Percentiles rank a stretch among this genome's conserved stretches.
Conservation (phyloP, 495 filamentous ascomycete species). For the Xylaria scruposa region DNA sequence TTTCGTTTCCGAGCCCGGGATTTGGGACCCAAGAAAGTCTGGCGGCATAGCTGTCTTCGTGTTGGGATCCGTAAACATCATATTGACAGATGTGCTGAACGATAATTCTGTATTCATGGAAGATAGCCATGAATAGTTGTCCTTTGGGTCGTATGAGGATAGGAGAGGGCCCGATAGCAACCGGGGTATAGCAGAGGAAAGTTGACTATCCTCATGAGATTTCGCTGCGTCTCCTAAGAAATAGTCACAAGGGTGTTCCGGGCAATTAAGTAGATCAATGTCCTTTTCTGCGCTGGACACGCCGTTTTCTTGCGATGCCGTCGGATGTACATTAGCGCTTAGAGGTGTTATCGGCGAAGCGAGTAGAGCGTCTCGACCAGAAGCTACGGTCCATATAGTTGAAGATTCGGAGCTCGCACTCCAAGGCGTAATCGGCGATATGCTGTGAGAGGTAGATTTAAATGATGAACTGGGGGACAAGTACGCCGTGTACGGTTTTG, state of each 20-base stretch:
- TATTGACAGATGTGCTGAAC: slow-evolving; percentile 41
- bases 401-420: slow-evolving; percentile 32
- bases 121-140: slow-evolving; percentile 40
- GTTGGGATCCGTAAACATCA: slow-evolving; percentile 40
- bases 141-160: slow-evolving; percentile 37
- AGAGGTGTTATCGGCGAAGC: slow-evolving; percentile 41
- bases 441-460: slow-evolving; percentile 35
- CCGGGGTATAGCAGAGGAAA: slow-evolving; percentile 31
- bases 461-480: slow-evolving; percentile 39
- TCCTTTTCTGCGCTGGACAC: slow-evolving; percentile 23
- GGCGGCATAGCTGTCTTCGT: slow-evolving; percentile 28
- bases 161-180: slow-evolving; percentile 40
- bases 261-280: slow-evolving; percentile 18
- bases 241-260: slow-evolving; percentile 33
- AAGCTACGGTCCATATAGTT: slow-evolving; percentile 32
- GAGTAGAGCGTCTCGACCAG: slow-evolving; percentile 32
- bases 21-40: slow-evolving; percentile 29
- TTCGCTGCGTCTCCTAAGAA: slow-evolving; percentile 42
- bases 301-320: slow-evolving; percentile 23
- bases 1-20: slow-evolving; percentile 44
- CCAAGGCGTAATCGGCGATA: slow-evolving; percentile 42
- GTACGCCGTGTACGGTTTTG: slow-evolving; percentile 30
- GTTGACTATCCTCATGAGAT: slow-evolving; percentile 41
- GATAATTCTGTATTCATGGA: slow-evolving; percentile 35
- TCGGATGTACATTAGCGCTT: slow-evolving; percentile 24